Conservation (phyloP, 2,329 filamentous ascomycete species). For the Calycina herbarum region DNA sequence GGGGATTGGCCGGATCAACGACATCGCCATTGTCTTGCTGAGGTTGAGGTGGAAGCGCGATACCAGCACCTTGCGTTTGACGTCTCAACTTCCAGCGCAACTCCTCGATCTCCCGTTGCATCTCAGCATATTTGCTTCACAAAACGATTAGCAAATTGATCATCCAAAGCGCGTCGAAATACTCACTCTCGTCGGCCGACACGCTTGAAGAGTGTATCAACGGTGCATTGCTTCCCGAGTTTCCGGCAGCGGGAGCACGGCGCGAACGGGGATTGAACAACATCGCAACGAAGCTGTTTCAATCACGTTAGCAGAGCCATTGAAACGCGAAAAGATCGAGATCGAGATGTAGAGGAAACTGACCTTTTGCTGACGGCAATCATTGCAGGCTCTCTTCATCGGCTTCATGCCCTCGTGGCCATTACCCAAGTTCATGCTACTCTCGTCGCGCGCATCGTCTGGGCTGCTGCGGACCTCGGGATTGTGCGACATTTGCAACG, state of each 20-base stretch:
- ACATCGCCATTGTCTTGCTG: not conserved
- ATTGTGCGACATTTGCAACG: not conserved
- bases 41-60: constrained; percentile 41
- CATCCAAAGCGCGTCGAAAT: not conserved
- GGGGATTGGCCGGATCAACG: not conserved
- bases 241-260: constrained; percentile 14
- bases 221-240: constrained; percentile 11
- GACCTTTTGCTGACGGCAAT: constrained; percentile 16
- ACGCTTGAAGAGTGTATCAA: constrained; percentile 51
- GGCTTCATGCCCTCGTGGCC: constrained; percentile 13
- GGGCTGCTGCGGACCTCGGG: constrained; percentile 4
- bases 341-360: not conserved
- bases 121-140: constrained; percentile 60
- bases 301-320: not conserved
- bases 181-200: constrained; percentile 55
- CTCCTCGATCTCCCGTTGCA: constrained; percentile 59
- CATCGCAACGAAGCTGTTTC: constrained; percentile 15
- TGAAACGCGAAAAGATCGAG: not conserved
- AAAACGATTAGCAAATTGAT: not conserved
- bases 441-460: not conserved
- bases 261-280: constrained; percentile 15
- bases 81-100: constrained; percentile 47
- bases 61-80: constrained; percentile 48
- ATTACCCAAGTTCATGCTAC: constrained; percentile 2
- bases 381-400: constrained; percentile 17